Percentiles rank a stretch among this genome's conserved stretches.
Conservation (phyloP, 805 yeast species). For the Lipomyces starkeyi region DNA sequence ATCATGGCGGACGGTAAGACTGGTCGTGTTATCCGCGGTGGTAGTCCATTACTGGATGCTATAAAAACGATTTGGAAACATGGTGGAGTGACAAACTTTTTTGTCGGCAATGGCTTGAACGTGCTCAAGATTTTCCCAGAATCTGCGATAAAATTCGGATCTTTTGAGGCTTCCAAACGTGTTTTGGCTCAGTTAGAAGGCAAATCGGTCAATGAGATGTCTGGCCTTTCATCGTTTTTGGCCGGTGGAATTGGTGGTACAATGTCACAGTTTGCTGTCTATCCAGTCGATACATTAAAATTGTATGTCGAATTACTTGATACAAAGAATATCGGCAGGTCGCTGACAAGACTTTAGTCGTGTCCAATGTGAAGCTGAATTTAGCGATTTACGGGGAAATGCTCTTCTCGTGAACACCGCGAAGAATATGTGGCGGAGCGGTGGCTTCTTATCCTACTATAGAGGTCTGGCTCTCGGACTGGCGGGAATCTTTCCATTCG, state of each 20-base stretch:
- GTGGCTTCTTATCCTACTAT: constrained; percentile 80
- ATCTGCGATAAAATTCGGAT: constrained; percentile 95
- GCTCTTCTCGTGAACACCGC: constrained; percentile 70
- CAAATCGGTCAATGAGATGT: constrained; percentile 49
- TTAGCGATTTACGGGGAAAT: constrained; percentile 64
- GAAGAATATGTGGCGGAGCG: constrained; percentile 74
- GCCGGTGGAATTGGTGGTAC: constrained; percentile 99
- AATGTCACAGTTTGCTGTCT: constrained; percentile 86
- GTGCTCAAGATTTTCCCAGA: constrained; percentile 95
- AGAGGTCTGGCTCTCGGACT: constrained; percentile 91
- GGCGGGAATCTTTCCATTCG: constrained; percentile 95
- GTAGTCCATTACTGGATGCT: constrained; percentile 79
- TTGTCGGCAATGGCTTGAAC: constrained; percentile 74
- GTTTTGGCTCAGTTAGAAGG: constrained; percentile 57
- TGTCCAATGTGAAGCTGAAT: constrained; percentile 87
- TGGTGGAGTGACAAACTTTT: constrained; percentile 87
- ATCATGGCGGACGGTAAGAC: constrained; percentile 27
- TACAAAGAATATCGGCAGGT: neutral
- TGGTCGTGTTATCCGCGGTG: constrained; percentile 45
- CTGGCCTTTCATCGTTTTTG: constrained; percentile 78
- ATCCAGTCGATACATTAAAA: constrained; percentile 94
- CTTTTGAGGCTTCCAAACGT: constrained; percentile 86
- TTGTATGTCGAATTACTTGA: constrained; percentile 49
- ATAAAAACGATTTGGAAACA: constrained; percentile 79
- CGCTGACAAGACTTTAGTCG: constrained; percentile 49